Evolutionary conservation across 1,284 basidiomycete species (phyloP), one percentile per base, ranked within the genome.

Genomic region (Prillingera fragicola): DNA sequence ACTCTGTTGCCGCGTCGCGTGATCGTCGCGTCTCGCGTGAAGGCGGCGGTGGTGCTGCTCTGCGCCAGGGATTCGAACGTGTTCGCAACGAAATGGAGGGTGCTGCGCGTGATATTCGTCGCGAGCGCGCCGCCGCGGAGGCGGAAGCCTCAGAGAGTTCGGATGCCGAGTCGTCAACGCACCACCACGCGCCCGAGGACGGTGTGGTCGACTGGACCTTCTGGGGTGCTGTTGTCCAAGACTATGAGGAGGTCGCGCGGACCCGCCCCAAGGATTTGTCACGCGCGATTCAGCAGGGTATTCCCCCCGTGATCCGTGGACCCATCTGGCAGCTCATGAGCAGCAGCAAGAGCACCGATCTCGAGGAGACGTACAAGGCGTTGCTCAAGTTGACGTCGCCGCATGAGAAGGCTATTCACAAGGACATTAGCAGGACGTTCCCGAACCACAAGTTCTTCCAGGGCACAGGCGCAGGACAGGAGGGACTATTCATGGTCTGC

Each of bases 271-370:
- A 87, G 55, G 79, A 85, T 48, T 75, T 99, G 15, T 87, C 87
- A 6, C 77, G 78, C 55, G 94, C 91, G 1, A 98, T 99, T 48
- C 90, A 95, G 60, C 78, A 78, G 45, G 94, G 94, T 2, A 90
- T 99, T 25, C 95, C 92, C 1, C 75, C 81, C 10, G 71, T 73
- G 8, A 71, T 73, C 27, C 54, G 92, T 35, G 92, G 92, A 18
- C 92, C 96, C 82, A 84, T 95, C 73, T 98, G 94, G 94, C 94
- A 98, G 68, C 78, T 97, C 67, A 96, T 98, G 91, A 89, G 85
- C 38, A 88, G 85, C 22, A 88, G 87, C 6, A 95, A 99, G 71
- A 89, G 96, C 59, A 74, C 78, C 7, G 84, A 85, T 55, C 77
- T 97, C 18, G 95, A 98, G 71, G 77, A 78, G 48, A 80, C 82